Base-by-base conservation (phyloP, 2,329 filamentous ascomycete species). In the Lecanosticta acicola region DNA sequence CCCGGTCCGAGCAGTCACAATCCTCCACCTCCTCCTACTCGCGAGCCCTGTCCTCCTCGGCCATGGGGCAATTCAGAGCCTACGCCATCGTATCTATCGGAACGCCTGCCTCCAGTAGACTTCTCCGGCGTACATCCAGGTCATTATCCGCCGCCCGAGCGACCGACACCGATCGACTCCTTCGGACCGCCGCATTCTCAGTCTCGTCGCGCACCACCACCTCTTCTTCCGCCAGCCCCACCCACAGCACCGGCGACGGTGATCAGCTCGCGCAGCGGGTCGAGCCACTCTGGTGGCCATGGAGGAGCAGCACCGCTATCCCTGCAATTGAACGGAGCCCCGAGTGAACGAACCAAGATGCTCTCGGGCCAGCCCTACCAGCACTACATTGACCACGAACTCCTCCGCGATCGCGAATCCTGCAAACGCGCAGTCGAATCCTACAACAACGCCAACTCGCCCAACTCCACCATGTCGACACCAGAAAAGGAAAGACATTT, bases 301-400 rank as follows among this genome's bases (percentile, higher is more conserved):
- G 68, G 71, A 49, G 54, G 45, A 5, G 26, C 14, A 8, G 56
- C 60, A 36, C 57, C 58, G 41, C 59, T 60, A 41, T 46, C 14
- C 11, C 47, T 44, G 20, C 58, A 59, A 40, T 56, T 57, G 26
- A 43, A 57, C 10, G 57, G 58, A 38, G 46, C 57, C 44, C 46
- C 37, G 47, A 42, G 82, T 1, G 87, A 95, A 63, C 93, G 93
- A 67, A 85, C 94, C 49, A 88, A 93, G 64, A 97, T 97, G 91
- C 71, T 94, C 13, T 75, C 76, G 24, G 87, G 87, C 10, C 77
- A 85, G 33, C 77, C 80, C n/a, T 97, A 88, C 67, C 83, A 82
- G 50, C 86, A 87, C 4, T 90, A 84, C 53, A 82, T 87, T 62
- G 64, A 67, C 36, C 78, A 81, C 49, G 83, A 88, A 59, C 76